phyloP scores from a whole-genome alignment of 371 early-diverging fungal species.

The Mortierella sp. region DNA sequence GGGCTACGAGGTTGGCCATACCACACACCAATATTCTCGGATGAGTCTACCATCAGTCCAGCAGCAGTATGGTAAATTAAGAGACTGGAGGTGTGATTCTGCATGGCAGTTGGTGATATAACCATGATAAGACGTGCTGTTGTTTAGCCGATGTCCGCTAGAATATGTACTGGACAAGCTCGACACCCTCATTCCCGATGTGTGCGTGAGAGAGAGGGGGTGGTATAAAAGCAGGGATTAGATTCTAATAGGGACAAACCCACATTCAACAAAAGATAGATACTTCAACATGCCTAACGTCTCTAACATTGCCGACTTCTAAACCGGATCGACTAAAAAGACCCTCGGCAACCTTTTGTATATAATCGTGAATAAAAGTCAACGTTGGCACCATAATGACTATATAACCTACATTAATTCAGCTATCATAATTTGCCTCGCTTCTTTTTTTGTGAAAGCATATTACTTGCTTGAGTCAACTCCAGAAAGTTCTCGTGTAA shows the following conservation, averaged over 20 bases:
- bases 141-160: background rate
- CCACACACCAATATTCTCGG: too few species aligned
- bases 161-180: background rate
- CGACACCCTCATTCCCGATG: background rate
- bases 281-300: conserved; percentile 7
- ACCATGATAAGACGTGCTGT: too few species aligned
- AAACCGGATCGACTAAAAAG: conserved; percentile 5
- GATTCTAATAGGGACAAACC: background rate
- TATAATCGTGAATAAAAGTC: background rate
- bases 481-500: too few species aligned
- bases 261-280: background rate
- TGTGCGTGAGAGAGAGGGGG: background rate
- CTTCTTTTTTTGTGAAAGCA: too few species aligned
- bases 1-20: too few species aligned
- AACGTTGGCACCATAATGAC: background rate
- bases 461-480: too few species aligned
- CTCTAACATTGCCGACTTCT: conserved; percentile 11
- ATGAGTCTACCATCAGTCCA: too few species aligned
- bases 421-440: too few species aligned
- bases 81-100: too few species aligned
- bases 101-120: too few species aligned
- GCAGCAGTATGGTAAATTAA: too few species aligned
- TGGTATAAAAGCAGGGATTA: background rate
- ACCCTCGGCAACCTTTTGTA: conserved; percentile 5
- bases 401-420: too few species aligned